phyloP scores from a whole-genome alignment of 108 stramenopile genomes.

The Mediolabrus comicus region DNA sequence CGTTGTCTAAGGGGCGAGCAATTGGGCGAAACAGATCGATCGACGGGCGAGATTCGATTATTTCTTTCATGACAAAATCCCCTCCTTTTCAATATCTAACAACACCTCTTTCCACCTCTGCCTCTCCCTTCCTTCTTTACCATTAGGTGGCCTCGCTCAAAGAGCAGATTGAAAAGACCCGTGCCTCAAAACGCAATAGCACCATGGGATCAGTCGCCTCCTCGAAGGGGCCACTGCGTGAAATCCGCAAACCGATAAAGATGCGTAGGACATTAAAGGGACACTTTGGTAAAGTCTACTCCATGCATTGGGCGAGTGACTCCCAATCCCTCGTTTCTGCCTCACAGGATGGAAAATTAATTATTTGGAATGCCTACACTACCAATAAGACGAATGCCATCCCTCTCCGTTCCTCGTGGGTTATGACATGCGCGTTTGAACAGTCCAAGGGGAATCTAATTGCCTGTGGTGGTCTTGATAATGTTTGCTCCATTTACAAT shows the following conservation, averaged over 20 bases:
- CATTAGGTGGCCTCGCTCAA: constrained; percentile 56
- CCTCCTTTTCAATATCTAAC: neutral
- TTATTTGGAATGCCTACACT: constrained; percentile 96
- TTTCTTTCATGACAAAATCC: too few species aligned
- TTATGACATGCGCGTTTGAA: constrained; percentile 99
- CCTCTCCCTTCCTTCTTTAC: neutral
- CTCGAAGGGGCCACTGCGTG: constrained; percentile 36
- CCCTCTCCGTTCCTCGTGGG: constrained; percentile 94
- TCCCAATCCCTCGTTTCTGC: constrained; percentile 84
- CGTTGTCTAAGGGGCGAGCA: neutral
- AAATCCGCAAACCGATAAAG: constrained; percentile 71
- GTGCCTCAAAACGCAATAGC: constrained; percentile 43
- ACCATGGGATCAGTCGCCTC: constrained; percentile 32
- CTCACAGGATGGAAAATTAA: constrained; percentile 97
- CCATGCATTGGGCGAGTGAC: constrained; percentile 95
- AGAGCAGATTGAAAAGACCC: constrained; percentile 44
- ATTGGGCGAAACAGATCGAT: too few species aligned
- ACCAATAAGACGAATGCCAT: constrained; percentile 89
- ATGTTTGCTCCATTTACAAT: constrained; percentile 97
- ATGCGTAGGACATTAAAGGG: constrained; percentile 84
- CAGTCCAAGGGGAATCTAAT: constrained; percentile 88
- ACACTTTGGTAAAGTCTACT: constrained; percentile 98
- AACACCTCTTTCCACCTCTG: neutral
- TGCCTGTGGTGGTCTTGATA: constrained; percentile 99
- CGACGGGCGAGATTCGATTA: too few species aligned